Conservation (phyloP, 2,329 filamentous ascomycete species). For the Chaetomium globosum region DNA sequence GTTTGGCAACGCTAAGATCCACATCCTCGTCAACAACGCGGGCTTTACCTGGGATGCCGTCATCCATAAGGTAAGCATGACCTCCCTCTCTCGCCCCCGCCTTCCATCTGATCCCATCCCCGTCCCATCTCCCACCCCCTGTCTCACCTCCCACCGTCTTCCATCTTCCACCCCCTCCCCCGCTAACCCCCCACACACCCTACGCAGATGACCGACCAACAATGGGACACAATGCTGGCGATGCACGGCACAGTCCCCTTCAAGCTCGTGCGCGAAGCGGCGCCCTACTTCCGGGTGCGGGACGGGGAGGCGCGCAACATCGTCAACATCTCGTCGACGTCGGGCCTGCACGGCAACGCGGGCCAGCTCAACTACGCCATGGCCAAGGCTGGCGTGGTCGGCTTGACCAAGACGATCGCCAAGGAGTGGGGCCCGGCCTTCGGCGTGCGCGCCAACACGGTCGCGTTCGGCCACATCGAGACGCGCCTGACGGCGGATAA, state of each 20-base stretch:
- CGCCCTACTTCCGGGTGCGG: slow-evolving; percentile 84
- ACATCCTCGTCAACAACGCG: slow-evolving; percentile 89
- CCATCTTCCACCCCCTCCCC: slow-evolving; percentile 32
- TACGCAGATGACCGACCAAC: slow-evolving; percentile 73
- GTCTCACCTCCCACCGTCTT: no score
- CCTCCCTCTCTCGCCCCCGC: no score
- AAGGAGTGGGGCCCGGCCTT: slow-evolving; percentile 89
- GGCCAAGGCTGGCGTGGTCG: slow-evolving; percentile 80
- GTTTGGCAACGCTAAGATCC: slow-evolving; percentile 84
- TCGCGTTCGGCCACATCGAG: slow-evolving; percentile 80
- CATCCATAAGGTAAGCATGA: slow-evolving; percentile 67
- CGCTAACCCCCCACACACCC: slow-evolving; percentile 35
- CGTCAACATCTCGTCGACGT: slow-evolving; percentile 82
- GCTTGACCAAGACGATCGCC: slow-evolving; percentile 84
- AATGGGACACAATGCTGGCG: slow-evolving; percentile 86
- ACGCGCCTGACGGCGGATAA: slow-evolving; percentile 82
- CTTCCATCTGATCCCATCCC: no score
- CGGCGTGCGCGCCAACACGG: slow-evolving; percentile 78
- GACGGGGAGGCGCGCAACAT: slow-evolving; percentile 78
- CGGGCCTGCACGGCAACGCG: slow-evolving; percentile 81
- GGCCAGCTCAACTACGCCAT: slow-evolving; percentile 89
- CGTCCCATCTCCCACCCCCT: no score
- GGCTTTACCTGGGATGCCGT: slow-evolving; percentile 93
- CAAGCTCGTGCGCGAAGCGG: slow-evolving; percentile 75
- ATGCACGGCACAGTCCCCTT: slow-evolving; percentile 86